Conservation (phyloP, 176 grass and related monocot genomes). For the Aegilops speltoides region DNA sequence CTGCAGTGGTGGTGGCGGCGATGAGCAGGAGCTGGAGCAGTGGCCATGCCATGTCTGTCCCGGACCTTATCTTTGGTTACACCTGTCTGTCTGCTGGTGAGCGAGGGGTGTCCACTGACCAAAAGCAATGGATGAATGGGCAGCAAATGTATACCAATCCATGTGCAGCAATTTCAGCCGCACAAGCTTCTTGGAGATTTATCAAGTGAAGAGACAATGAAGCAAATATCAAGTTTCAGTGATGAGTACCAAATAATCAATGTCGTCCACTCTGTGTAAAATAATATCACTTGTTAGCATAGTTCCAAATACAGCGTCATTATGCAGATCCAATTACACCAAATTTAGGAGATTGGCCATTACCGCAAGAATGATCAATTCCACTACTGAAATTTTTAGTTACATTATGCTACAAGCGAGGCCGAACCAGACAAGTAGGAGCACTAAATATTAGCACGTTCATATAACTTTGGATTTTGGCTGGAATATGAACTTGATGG, state of each 20-base stretch:
- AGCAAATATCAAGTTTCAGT: neutral
- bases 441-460: neutral
- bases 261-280: neutral
- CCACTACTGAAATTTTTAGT: neutral
- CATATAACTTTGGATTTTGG: neutral
- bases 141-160: neutral
- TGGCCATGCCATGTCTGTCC: slow-evolving; percentile 17
- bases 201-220: too few species aligned
- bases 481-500: neutral
- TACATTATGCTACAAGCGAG: neutral
- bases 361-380: neutral
- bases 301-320: neutral
- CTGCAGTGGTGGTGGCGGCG: neutral
- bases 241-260: neutral
- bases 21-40: neutral
- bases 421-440: neutral
- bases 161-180: neutral
- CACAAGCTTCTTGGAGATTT: neutral
- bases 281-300: neutral
- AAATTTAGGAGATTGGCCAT: neutral
- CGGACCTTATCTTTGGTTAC: slow-evolving; percentile 12
- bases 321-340: neutral
- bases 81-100: neutral
- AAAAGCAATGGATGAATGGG: neutral
- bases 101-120: neutral